A percentile compares a stretch with the other conserved stretches of the same genome.
phyloP scores from a whole-genome alignment of 2,329 filamentous ascomycete species.

The Colletotrichum tropicale region DNA sequence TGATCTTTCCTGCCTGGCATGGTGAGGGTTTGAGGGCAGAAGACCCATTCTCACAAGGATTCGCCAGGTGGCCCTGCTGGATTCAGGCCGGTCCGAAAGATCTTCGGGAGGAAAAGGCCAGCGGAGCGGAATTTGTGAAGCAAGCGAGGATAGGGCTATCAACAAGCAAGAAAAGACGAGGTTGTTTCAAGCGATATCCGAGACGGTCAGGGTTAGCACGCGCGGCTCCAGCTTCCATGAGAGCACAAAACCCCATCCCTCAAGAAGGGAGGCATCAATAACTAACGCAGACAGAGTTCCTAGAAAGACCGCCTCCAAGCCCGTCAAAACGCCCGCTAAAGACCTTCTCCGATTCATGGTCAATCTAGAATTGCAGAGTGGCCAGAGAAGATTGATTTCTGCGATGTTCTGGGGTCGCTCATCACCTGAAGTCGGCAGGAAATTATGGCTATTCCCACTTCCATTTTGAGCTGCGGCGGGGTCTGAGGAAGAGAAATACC shows the following conservation, averaged over 20 bases:
- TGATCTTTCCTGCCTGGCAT: too few species aligned
- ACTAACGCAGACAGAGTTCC: slow-evolving; percentile 28
- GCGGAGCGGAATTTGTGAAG: too few species aligned
- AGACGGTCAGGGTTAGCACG: slow-evolving; percentile 20
- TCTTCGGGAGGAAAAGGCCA: too few species aligned
- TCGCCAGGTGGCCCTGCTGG: too few species aligned
- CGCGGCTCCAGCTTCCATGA: slow-evolving; percentile 35
- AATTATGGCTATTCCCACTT: not conserved
- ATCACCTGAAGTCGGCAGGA: not conserved
- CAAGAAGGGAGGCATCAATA: slow-evolving; percentile 31
- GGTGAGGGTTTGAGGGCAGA: too few species aligned
- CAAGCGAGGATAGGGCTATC: too few species aligned
- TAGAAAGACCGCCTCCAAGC: slow-evolving; percentile 34
- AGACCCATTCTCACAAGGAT: too few species aligned
- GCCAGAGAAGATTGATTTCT: slow-evolving; percentile 51
- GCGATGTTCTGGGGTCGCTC: not conserved
- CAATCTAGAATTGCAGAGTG: slow-evolving; percentile 61
- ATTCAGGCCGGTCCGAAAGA: too few species aligned
- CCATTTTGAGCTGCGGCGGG: not conserved
- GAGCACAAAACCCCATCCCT: slow-evolving; percentile 44
- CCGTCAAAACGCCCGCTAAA: slow-evolving; percentile 36
- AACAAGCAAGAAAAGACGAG: too few species aligned
- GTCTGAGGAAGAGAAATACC: not conserved
- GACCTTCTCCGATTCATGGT: slow-evolving; percentile 54
- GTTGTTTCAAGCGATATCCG: too few species aligned